These are phyloP conservation scores for Phytophthora pinifolia DNA, from an alignment of 352 stramenopile genomes.

Conservation along the genomic window DNA sequence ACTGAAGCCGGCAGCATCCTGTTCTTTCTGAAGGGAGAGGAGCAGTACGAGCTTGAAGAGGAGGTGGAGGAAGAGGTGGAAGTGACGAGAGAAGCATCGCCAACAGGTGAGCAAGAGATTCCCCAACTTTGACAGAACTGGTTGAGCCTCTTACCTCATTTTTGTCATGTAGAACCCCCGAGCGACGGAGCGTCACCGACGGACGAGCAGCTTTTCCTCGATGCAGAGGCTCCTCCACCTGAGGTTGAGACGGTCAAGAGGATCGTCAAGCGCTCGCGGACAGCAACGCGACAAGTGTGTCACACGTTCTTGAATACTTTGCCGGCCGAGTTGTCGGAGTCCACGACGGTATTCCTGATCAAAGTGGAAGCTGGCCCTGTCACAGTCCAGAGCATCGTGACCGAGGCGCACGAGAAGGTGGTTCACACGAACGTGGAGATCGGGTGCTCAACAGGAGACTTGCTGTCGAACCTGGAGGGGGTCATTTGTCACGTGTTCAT, in stretches of 20 bases:
- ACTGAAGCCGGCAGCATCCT: constrained; percentile 64
- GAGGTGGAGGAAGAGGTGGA: constrained; percentile 85
- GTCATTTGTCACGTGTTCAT: constrained; percentile 91
- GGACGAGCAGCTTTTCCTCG: constrained; percentile 76
- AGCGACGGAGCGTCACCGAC: constrained; percentile 30
- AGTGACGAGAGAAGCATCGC: constrained; percentile 36
- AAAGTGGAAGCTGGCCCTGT: constrained; percentile 64
- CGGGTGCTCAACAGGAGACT: constrained; percentile 84
- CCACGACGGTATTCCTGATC: constrained; percentile 77
- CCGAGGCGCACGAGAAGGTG: constrained; percentile 47
- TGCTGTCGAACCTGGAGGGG: constrained; percentile 82
- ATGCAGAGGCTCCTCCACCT: constrained; percentile 29
- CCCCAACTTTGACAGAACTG: neutral
- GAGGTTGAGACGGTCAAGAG: constrained; percentile 44
- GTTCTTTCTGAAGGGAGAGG: constrained; percentile 74
- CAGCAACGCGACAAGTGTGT: constrained; percentile 56
- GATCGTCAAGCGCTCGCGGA: constrained; percentile 47
- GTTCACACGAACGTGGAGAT: constrained; percentile 79
- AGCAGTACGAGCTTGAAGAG: constrained; percentile 75
- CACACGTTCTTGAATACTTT: constrained; percentile 73
- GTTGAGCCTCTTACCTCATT: no score
- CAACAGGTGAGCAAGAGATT: constrained; percentile 21
- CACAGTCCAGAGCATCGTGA: constrained; percentile 31
- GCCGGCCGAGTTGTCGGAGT: constrained; percentile 57
- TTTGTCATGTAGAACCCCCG: constrained; percentile 8